Base-by-base conservation (phyloP, 176 grass and related monocot genomes). In the Carex kokanica region DNA sequence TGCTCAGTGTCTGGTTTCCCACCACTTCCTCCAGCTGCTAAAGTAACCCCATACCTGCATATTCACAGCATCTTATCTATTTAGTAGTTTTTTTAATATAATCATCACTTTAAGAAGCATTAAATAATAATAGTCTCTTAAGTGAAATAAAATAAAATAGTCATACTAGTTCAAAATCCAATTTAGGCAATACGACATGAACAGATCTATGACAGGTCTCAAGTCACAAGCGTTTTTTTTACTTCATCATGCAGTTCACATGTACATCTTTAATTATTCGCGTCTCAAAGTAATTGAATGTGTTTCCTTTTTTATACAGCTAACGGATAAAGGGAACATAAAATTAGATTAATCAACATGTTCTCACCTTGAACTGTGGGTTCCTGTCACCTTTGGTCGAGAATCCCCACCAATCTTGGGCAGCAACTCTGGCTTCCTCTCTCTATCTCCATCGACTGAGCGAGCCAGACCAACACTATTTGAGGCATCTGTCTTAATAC, bases 341-440 rank as follows among this genome's bases (percentile, higher is more conserved):
- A 56, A 90, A 79, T 69, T 79, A 85, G 81, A 12, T 63, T 25
- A 65, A 63, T 6, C 27, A 57, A 68, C 56, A 21, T 47, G 5
- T 53, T 84, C 85, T 85, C 25, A 93, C 94, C 94, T 97, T 86
- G 89, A 91, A 85, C 87, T 85, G 83, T 90, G 85, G 36, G 83
- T 74, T 72, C 45, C 89, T 83, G 86, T 51, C 78, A 90, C 81
- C 78, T 85, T 93, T 55, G 81, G 71, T 79, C 91, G 87, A 64
- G 86, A 61, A 70, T 91, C 94, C 62, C 53, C 91, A 87, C 18
- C 78, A 84, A 91, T 88, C 85, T 92, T 97, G 14, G 91, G 86
- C 43, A 89, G 91, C 31, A 80, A 82, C 71, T 90, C 87, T 91
- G 87, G 90, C 80, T 94, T 97, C 60, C 82, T 83, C 80, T 92